Evolutionary conservation across 371 early-diverging fungal species (phyloP).

Genomic region (Vairimorpha ceranae): DNA sequence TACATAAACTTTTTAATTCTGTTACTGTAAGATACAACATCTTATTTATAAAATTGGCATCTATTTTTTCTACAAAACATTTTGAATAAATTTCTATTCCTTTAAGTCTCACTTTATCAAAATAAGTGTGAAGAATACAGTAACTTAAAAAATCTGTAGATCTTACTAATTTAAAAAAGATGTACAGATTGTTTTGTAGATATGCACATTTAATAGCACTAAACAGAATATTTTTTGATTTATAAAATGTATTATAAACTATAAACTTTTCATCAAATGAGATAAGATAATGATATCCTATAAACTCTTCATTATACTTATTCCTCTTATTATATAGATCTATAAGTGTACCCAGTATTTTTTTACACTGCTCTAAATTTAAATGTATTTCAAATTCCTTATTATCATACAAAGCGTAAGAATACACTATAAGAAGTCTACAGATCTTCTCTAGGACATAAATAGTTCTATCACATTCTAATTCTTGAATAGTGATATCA

Average conservation of each 20-base stretch:
- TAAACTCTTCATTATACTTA: conserved; percentile 19
- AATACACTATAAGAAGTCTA: conserved; percentile 73
- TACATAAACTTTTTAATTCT: conserved; percentile 10
- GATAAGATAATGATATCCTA: conserved; percentile 26
- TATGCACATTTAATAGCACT: conserved; percentile 20
- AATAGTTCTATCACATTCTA: conserved; percentile 67
- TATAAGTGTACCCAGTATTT: conserved; percentile 65
- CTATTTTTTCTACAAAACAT: conserved; percentile 20
- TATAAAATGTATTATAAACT: background rate
- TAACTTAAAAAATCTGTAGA: conserved; percentile 21
- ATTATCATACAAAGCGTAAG: conserved; percentile 68
- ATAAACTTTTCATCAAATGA: conserved; percentile 23
- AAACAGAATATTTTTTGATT: background rate
- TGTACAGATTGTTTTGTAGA: background rate
- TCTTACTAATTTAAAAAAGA: conserved; percentile 11
- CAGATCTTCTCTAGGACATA: conserved; percentile 73
- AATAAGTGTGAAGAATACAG: conserved; percentile 20
- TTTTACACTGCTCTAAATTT: conserved; percentile 75
- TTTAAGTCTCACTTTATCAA: conserved; percentile 9
- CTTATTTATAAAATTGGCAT: background rate
- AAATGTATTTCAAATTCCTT: conserved; percentile 69
- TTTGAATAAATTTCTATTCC: conserved; percentile 1
- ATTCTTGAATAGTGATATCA: conserved; percentile 72
- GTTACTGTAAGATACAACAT: background rate
- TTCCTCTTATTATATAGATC: conserved; percentile 27